phyloP scores from a whole-genome alignment of 768 basidiomycete species.

The Phanerodontia chrysosporium region DNA sequence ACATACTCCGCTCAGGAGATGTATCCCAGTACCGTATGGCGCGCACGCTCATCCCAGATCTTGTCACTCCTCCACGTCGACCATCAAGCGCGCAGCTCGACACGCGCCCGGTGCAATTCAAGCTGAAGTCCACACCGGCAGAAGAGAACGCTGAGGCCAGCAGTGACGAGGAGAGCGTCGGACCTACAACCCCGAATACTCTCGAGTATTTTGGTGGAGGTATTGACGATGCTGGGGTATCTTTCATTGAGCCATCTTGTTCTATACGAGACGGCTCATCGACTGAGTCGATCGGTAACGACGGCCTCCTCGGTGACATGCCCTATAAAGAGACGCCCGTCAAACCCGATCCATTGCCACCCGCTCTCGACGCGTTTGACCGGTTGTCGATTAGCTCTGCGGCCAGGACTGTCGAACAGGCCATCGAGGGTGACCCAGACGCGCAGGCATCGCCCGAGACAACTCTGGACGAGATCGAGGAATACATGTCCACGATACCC shows the following conservation, averaged over 20 bases:
- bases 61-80: neutral
- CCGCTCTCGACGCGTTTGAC: neutral
- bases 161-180: neutral
- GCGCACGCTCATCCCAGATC: neutral
- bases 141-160: neutral
- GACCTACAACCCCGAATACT: neutral
- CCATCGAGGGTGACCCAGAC: neutral
- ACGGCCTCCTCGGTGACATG: neutral
- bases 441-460: neutral
- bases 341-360: too few relatives aligned
- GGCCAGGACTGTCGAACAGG: neutral
- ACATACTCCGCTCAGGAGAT: neutral
- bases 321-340: too few relatives aligned
- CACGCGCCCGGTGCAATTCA: neutral
- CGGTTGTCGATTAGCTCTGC: neutral
- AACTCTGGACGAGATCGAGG: neutral
- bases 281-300: neutral
- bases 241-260: neutral
- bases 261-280: neutral
- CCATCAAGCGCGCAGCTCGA: neutral
- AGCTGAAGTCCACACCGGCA: neutral
- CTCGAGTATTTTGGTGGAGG: too few relatives aligned
- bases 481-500: neutral
- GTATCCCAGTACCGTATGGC: neutral
- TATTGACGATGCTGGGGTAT: neutral